phyloP scores from a whole-genome alignment of 108 stramenopile species.

The Nitzschia palea region DNA sequence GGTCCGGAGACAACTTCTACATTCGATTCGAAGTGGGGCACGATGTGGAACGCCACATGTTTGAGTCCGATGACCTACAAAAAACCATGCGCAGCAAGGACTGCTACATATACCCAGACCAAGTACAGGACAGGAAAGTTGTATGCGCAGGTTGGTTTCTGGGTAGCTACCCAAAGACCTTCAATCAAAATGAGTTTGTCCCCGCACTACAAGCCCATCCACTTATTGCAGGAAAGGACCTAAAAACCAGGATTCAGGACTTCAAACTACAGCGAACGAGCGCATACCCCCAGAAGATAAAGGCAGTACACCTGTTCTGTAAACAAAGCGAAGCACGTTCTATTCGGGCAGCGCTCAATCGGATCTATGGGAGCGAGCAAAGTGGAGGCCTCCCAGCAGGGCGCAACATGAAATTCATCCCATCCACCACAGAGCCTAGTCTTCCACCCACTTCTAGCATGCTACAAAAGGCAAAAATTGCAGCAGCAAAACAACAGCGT shows the following conservation, averaged over 20 bases:
- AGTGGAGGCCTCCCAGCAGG: not conserved
- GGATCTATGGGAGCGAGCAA: not conserved
- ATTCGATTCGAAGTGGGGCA: not conserved
- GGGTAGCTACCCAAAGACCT: not conserved
- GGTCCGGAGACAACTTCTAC: not conserved
- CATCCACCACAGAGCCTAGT: not conserved
- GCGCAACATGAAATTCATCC: not conserved
- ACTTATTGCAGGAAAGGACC: not conserved
- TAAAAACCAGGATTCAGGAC: not conserved
- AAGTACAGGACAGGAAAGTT: not conserved
- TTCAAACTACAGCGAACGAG: not conserved
- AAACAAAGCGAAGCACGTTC: not conserved
- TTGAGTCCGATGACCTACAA: not conserved
- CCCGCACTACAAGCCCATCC: not conserved
- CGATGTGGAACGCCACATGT: not conserved
- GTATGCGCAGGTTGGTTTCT: not conserved
- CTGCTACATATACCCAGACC: not conserved
- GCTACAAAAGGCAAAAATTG: not conserved
- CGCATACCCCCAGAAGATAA: not conserved
- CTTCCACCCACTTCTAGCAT: not conserved
- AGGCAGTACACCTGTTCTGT: not conserved
- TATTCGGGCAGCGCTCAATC: not conserved
- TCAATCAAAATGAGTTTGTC: not conserved
- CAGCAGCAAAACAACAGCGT: not conserved
- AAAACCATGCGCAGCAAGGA: not conserved